phyloP scores from a whole-genome alignment of 306 rosid species.

The Herpetospermum pedunculosum region DNA sequence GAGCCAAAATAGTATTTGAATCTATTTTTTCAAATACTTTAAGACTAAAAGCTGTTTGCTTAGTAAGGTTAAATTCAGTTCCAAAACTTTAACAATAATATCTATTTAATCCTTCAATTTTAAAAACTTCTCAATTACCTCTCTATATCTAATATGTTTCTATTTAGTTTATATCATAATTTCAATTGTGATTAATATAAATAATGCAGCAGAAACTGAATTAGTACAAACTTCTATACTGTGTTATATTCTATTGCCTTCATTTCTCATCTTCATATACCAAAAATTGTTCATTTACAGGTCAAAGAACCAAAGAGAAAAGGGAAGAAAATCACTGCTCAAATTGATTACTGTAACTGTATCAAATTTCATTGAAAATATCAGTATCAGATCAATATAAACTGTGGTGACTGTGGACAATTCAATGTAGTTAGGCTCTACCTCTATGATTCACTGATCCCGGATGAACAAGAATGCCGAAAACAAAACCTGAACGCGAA shows the following conservation, averaged over 20 bases:
- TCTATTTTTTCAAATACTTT: no score
- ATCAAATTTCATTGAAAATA: not conserved
- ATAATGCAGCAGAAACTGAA: not conserved
- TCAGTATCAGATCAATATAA: not conserved
- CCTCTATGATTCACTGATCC: not conserved
- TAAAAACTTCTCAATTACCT: no score
- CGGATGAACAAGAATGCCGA: not conserved
- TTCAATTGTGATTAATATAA: no score
- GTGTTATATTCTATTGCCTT: not conserved
- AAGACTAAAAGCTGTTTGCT: no score
- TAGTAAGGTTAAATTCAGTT: no score
- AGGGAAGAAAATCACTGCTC: not conserved
- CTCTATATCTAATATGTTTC: no score
- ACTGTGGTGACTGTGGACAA: conserved; percentile 5
- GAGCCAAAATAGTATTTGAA: no score
- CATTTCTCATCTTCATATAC: not conserved
- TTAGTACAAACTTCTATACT: not conserved
- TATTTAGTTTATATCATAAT: no score
- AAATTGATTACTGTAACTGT: not conserved
- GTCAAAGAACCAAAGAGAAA: not conserved
- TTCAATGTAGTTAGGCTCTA: not conserved
- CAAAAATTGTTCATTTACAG: not conserved
- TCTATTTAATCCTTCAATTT: no score
- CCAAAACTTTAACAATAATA: no score
- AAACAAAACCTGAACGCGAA: not conserved